These are phyloP conservation scores for Insectozyma bohioensis DNA, from an alignment of 1,139 yeast genomes.

Conservation along the genomic window DNA sequence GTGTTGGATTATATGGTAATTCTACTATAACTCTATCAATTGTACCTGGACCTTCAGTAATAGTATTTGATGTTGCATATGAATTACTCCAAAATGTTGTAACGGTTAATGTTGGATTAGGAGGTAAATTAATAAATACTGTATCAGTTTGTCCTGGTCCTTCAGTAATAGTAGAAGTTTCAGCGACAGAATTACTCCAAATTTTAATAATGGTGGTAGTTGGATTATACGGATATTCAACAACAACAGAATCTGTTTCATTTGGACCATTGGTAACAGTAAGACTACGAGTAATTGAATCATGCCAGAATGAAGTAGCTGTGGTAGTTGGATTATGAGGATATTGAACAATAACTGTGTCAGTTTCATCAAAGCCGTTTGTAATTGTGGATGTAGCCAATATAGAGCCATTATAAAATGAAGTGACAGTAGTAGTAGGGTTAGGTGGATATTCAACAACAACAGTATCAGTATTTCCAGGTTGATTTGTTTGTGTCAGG, in stretches of 20 bases:
- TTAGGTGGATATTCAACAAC: constrained; percentile 21
- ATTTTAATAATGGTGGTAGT: constrained; percentile 10
- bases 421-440: constrained; percentile 16
- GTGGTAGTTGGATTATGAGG: constrained; percentile 16
- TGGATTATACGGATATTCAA: constrained; percentile 19
- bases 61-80: constrained; percentile 12
- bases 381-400: constrained; percentile 12
- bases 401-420: constrained; percentile 12
- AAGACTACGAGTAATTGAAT: constrained; percentile 10
- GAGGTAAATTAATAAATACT: constrained; percentile 20
- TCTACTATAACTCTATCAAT: constrained; percentile 20
- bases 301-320: constrained; percentile 14
- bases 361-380: constrained; percentile 16
- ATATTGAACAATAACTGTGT: constrained; percentile 17
- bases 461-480: constrained; percentile 17
- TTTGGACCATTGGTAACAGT: constrained; percentile 12
- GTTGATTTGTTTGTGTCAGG: constrained; percentile 8
- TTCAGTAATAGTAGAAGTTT: constrained; percentile 9
- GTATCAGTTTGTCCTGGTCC: constrained; percentile 17
- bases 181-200: constrained; percentile 14
- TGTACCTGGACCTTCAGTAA: constrained; percentile 11
- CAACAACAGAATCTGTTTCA: constrained; percentile 18
- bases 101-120: constrained; percentile 9
- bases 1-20: constrained; percentile 17
- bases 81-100: constrained; percentile 16